Conservation (phyloP, 208 protist genomes). For the Novymonas esmeraldas region DNA sequence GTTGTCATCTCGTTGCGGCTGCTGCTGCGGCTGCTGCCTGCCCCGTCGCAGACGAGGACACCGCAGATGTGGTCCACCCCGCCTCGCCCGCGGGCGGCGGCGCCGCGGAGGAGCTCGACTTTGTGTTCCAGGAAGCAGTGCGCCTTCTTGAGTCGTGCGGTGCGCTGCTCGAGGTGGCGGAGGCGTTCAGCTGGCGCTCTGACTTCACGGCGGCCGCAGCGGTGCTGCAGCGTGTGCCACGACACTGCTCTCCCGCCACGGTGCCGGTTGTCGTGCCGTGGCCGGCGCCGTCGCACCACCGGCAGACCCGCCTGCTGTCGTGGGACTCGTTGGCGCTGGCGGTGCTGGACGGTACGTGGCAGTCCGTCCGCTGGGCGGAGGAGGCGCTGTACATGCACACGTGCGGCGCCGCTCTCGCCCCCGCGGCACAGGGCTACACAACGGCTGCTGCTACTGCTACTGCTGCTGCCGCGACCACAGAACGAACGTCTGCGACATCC, state of each 20-base stretch:
- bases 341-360: conserved; percentile 31
- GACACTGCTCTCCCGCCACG: conserved; percentile 1
- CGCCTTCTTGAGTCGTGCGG: conserved; percentile 22
- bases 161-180: conserved; percentile 20
- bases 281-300: neutral
- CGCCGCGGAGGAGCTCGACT: conserved; percentile 7
- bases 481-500: neutral
- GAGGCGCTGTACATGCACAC: conserved; percentile 18
- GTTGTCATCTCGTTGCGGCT: neutral
- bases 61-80: neutral
- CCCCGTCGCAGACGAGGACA: neutral
- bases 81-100: neutral
- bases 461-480: no score
- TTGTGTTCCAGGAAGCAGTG: conserved; percentile 17
- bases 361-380: conserved; percentile 6
- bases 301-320: conserved; percentile 11
- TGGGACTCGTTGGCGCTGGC: conserved; percentile 28
- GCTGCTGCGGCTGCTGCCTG: neutral
- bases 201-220: conserved; percentile 18
- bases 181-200: conserved; percentile 25
- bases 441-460: neutral
- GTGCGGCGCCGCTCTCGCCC: neutral
- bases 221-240: conserved; percentile 10
- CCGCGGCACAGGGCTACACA: neutral
- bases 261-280: conserved; percentile 7